Evolutionary conservation across 202 grass and related monocot genomes (phyloP), one percentile per base, ranked within the genome.

Genomic region (Brachypodium distachyon): DNA sequence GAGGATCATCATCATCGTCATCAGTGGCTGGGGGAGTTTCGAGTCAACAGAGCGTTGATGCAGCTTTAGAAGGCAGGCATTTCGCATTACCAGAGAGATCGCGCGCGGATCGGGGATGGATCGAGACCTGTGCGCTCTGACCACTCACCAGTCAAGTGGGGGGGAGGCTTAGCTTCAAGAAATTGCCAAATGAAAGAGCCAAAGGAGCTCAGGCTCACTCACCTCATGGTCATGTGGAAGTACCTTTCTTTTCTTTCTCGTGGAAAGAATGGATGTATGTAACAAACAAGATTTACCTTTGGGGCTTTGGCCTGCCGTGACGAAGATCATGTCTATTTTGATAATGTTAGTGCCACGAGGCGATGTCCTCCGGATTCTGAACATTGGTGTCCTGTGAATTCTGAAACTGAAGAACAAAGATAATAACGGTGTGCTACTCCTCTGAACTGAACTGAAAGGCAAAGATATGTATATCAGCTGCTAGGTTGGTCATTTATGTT

Each of bases 181-280:
- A n/a, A 65, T 1, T 6, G 70, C 14, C 17, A 61, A 75, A 68
- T n/a, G 83, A 10, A 19, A 39, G 54, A 76, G 59, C 37, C 27
- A 22, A 76, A 74, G 44, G 54, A 55, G 27, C 55, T 36, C 51
- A 0, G 8, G n/a, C n/a, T n/a, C n/a, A n/a, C n/a, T n/a, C 36
- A 4, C 14, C 16, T 41, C 69, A 34, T 38, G 61, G 39, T 0
- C 57, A 36, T 61, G 0, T 25, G 32, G 16, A 34, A 12, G 16
- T 21, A 6, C 67, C 47, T 58, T 70, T 36, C 4, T 36, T 68
- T 67, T 68, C 16, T 83, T 87, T 27, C 14, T 44, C 74, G 8
- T 83, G 41, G 58, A 83, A 87, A 87, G 79, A 83, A 87, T 67
- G 21, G 42, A 34, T n/a, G 14, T 34, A n/a, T n/a, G 55, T 4